phyloP scores from a whole-genome alignment of 2,329 filamentous ascomycete species.

The Cladosporium sp. region DNA sequence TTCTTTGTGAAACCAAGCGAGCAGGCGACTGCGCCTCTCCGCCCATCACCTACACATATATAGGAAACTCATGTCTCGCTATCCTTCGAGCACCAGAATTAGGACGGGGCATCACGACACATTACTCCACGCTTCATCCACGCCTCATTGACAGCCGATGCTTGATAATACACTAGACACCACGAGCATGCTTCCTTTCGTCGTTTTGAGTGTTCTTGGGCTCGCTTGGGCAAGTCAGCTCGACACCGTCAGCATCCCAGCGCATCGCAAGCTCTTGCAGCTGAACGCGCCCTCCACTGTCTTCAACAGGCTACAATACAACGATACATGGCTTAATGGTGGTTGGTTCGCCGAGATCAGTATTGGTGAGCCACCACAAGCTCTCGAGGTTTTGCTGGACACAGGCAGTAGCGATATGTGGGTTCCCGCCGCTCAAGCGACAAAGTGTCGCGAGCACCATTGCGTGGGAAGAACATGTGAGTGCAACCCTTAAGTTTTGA shows the following conservation, averaged over 20 bases:
- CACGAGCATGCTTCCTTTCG: neutral
- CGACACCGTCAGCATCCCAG: neutral
- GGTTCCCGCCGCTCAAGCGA: neutral
- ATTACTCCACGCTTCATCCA: too few species aligned
- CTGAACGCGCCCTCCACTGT: neutral
- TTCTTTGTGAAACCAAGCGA: too few species aligned
- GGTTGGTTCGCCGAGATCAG: neutral
- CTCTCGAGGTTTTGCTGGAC: constrained; percentile 9
- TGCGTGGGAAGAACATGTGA: constrained; percentile 2
- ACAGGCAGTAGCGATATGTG: constrained; percentile 14
- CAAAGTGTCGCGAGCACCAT: neutral
- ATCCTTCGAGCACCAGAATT: too few species aligned
- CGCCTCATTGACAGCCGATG: too few species aligned
- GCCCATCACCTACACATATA: too few species aligned
- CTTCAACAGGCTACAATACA: neutral
- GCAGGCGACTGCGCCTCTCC: too few species aligned
- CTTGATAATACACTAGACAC: too few species aligned
- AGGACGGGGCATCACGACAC: too few species aligned
- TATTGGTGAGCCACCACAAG: constrained; percentile 13
- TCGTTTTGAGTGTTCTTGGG: neutral
- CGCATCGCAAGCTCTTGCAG: neutral
- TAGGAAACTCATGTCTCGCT: too few species aligned
- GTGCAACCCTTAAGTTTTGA: neutral
- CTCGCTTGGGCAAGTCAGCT: neutral
- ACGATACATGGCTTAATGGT: neutral